Conservation (phyloP, 139 green algal genomes). For the Coccomyxa sp. region DNA sequence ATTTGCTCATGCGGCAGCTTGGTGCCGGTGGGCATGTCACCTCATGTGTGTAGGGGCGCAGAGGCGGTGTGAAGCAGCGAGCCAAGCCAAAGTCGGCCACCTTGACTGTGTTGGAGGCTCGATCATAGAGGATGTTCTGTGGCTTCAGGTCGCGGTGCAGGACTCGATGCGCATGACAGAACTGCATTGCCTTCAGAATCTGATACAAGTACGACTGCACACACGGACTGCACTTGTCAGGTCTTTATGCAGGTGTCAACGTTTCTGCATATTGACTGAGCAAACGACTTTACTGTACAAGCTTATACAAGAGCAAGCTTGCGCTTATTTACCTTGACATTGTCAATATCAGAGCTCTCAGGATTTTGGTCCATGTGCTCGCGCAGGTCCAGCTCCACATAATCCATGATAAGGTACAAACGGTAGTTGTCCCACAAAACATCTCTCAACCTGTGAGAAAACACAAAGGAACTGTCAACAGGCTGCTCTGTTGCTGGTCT, state of each 20-base stretch:
- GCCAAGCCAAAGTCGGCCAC: conserved; percentile 70
- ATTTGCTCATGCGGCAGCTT: not conserved
- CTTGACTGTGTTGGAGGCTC: conserved; percentile 43
- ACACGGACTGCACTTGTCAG: not conserved
- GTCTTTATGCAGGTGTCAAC: not conserved
- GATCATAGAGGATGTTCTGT: conserved; percentile 67
- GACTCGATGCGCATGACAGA: conserved; percentile 72
- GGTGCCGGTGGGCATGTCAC: not conserved
- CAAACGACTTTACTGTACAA: too few relatives aligned
- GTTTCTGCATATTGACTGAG: not conserved
- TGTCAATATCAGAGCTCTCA: conserved; percentile 1
- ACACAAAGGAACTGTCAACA: not conserved
- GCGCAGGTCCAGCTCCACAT: conserved; percentile 51
- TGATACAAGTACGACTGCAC: conserved; percentile 70
- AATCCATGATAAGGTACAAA: conserved; percentile 63
- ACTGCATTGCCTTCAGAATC: conserved; percentile 63
- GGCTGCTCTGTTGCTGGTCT: not conserved
- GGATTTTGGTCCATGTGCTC: conserved; percentile 36
- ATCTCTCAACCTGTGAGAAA: conserved; percentile 47
- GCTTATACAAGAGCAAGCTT: too few relatives aligned
- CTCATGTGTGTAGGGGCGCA: conserved; percentile 45
- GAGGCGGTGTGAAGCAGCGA: conserved; percentile 45
- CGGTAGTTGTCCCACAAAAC: conserved; percentile 47
- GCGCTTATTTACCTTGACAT: conserved; percentile 31
- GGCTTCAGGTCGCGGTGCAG: conserved; percentile 82